phyloP scores from a whole-genome alignment of 2,329 filamentous ascomycete genomes.

The Claviceps fusiformis region DNA sequence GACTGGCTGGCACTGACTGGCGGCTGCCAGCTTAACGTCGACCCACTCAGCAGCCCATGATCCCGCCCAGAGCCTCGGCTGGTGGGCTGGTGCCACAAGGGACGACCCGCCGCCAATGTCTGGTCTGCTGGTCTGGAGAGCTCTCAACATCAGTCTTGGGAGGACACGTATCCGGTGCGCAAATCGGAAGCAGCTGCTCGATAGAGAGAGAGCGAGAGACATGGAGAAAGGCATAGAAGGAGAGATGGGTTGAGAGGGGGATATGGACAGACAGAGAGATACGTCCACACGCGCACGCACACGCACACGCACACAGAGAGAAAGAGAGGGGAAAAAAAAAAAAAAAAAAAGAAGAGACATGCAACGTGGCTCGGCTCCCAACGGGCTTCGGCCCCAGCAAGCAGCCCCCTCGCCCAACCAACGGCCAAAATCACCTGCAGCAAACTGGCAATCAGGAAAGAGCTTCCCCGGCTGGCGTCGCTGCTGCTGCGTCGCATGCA shows the following conservation, averaged over 20 bases:
- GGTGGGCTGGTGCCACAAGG: constrained; percentile 2
- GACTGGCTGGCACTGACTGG: background rate
- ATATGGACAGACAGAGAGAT: too few relatives aligned
- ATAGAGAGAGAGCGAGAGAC: too few relatives aligned
- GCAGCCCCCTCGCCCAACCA: background rate
- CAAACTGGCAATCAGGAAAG: background rate
- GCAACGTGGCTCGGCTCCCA: constrained; percentile 21
- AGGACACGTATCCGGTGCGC: too few relatives aligned
- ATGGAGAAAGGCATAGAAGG: too few relatives aligned
- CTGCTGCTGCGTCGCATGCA: background rate
- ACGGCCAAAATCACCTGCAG: background rate
- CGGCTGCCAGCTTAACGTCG: background rate
- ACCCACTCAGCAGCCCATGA: background rate
- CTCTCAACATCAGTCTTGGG: too few relatives aligned
- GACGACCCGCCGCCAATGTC: constrained; percentile 5
- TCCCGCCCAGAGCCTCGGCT: background rate
- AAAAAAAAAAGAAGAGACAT: too few relatives aligned
- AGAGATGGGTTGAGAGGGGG: too few relatives aligned
- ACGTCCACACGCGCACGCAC: too few relatives aligned
- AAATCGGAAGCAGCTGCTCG: too few relatives aligned
- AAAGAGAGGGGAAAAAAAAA: too few relatives aligned
- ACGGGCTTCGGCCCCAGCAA: background rate
- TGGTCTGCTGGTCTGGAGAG: constrained; percentile 2
- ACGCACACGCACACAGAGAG: too few relatives aligned
- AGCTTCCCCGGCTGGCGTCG: background rate